Percentiles rank a stretch among this genome's conserved stretches.
These are phyloP conservation scores for Baudoinia panamericana DNA, from an alignment of 495 filamentous ascomycete genomes.

Conservation along the genomic window DNA sequence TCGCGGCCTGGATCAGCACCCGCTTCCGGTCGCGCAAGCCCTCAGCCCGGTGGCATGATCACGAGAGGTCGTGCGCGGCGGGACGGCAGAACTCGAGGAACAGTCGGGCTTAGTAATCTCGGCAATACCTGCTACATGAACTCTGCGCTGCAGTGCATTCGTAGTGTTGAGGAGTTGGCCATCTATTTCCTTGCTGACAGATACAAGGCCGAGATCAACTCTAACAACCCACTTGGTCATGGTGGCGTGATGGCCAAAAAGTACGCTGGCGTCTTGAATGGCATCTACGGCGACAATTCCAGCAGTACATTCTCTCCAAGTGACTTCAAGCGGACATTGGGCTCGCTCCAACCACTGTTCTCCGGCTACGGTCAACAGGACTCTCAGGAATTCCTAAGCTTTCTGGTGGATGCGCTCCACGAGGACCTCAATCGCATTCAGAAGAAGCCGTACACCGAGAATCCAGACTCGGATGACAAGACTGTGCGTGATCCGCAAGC, in stretches of 20 bases:
- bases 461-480: constrained; percentile 93
- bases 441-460: constrained; percentile 95
- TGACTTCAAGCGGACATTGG: constrained; percentile 68
- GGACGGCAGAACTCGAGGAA: constrained; percentile 53
- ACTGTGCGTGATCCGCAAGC: constrained; percentile 73
- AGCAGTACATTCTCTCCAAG: constrained; percentile 55
- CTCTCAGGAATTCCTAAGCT: constrained; percentile 94
- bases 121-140: constrained; percentile 99
- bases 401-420: constrained; percentile 84
- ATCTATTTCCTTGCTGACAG: constrained; percentile 71
- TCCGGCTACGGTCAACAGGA: constrained; percentile 95
- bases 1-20: constrained; percentile 19
- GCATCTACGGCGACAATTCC: constrained; percentile 53
- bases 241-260: constrained; percentile 68
- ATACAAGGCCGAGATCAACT: constrained; percentile 68
- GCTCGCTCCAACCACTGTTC: constrained; percentile 67
- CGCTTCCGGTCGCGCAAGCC: constrained; percentile 50
- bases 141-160: constrained; percentile 84
- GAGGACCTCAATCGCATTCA: constrained; percentile 87
- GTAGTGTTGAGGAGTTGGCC: constrained; percentile 80
- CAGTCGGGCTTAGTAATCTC: constrained; percentile 72
- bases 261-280: constrained; percentile 59
- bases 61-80: constrained; percentile 55
- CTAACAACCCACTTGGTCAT: constrained; percentile 68
- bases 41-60: constrained; percentile 38